Conservation (phyloP, 805 yeast species). For the Wickerhamiella cacticola region DNA sequence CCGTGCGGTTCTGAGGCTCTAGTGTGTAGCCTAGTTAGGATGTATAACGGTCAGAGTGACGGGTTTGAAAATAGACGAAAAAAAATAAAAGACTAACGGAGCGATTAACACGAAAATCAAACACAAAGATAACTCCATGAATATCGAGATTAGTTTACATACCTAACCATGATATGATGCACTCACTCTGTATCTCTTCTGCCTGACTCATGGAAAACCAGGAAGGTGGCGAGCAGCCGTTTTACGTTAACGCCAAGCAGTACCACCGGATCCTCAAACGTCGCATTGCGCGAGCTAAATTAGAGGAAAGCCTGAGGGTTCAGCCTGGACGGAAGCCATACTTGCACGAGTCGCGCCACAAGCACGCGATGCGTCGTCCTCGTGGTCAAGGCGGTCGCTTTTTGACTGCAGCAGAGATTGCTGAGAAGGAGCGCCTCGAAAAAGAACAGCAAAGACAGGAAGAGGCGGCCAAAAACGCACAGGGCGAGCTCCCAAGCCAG, state of each 20-base stretch:
- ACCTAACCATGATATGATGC: too few relatives aligned
- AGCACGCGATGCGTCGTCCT: conserved; percentile 98
- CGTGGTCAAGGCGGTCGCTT: conserved; percentile 98
- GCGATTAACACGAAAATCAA: too few relatives aligned
- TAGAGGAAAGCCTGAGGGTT: conserved; percentile 77
- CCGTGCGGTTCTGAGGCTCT: too few relatives aligned
- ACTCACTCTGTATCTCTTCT: not conserved
- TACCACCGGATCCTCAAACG: conserved; percentile 89
- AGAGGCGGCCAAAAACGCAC: not conserved
- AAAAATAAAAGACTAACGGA: too few relatives aligned
- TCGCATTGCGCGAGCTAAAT: conserved; percentile 82
- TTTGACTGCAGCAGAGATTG: conserved; percentile 79
- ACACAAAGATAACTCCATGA: too few relatives aligned
- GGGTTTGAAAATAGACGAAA: too few relatives aligned
- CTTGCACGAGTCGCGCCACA: conserved; percentile 91
- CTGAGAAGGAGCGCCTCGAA: conserved; percentile 40
- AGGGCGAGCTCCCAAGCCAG: conserved; percentile 9
- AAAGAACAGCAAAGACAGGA: conserved; percentile 12
- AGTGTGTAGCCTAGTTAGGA: too few relatives aligned
- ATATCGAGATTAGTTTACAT: too few relatives aligned
- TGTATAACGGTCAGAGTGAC: too few relatives aligned
- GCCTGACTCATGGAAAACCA: conserved; percentile 14
- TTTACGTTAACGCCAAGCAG: conserved; percentile 95
- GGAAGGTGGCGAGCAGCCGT: conserved; percentile 63
- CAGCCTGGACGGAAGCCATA: conserved; percentile 89